Evolutionary conservation across 306 rosid species (phyloP).

Genomic region (Acacia melanoxylon): DNA sequence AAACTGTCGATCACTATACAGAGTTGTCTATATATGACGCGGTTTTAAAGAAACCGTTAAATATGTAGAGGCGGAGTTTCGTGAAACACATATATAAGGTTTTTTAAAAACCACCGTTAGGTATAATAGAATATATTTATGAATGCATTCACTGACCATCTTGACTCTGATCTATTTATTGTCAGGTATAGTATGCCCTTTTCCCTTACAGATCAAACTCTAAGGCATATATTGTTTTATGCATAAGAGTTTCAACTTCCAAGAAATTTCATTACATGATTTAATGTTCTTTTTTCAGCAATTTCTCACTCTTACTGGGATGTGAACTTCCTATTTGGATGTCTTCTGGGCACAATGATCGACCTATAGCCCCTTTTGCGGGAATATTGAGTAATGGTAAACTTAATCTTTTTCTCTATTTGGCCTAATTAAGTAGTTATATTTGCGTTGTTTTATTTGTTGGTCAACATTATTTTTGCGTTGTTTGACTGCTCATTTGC

Average conservation of each 20-base stretch:
- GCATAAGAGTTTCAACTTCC: slow-evolving; percentile 11
- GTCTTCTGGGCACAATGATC: slow-evolving; percentile 64
- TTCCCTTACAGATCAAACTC: background rate
- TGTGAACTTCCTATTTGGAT: slow-evolving; percentile 76
- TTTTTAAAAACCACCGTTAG: too few species aligned
- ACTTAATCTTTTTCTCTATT: background rate
- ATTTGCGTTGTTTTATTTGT: too few species aligned
- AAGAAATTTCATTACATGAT: background rate
- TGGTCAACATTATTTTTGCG: too few species aligned
- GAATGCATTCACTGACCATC: slow-evolving; percentile 93
- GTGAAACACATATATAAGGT: too few species aligned
- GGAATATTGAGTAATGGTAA: slow-evolving; percentile 74
- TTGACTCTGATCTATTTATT: slow-evolving; percentile 72
- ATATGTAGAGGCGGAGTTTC: too few species aligned
- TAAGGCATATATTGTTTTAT: background rate
- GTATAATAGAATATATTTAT: background rate
- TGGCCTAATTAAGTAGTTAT: background rate
- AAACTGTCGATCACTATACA: too few species aligned
- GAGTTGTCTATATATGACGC: too few species aligned
- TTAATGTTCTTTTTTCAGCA: slow-evolving; percentile 41
- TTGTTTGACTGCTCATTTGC: background rate
- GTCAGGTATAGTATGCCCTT: slow-evolving; percentile 46
- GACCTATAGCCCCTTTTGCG: slow-evolving; percentile 72
- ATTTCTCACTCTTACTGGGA: slow-evolving; percentile 73
- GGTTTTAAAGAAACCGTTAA: too few species aligned